Evolutionary conservation across 345 rosid species (phyloP).

Genomic region (Gossypium sturtianum): DNA sequence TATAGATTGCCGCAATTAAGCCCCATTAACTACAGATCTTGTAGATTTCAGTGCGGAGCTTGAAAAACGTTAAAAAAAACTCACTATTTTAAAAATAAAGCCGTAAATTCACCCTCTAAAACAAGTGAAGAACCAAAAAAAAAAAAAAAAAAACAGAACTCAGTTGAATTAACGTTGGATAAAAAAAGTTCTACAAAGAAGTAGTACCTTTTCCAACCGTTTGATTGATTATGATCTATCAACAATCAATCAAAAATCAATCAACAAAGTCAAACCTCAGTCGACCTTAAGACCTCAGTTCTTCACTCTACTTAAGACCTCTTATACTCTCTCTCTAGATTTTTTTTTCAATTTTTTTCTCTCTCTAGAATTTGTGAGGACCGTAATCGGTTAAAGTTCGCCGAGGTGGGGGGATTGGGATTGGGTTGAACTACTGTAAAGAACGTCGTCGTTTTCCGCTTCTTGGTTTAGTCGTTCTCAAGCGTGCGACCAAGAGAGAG

Average conservation of each 20-base stretch:
- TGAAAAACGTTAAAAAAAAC: background rate
- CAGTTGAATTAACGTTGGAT: conserved; percentile 1
- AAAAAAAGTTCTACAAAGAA: background rate
- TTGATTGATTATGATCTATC: background rate
- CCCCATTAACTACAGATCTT: conserved; percentile 1
- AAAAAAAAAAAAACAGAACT: background rate
- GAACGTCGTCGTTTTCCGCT: background rate
- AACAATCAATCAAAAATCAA: conserved; percentile 7
- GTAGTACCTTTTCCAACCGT: conserved; percentile 2
- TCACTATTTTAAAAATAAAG: background rate
- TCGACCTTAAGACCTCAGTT: background rate
- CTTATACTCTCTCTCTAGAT: background rate
- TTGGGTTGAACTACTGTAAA: background rate
- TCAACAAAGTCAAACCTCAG: conserved; percentile 13
- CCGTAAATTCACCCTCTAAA: conserved; percentile 2
- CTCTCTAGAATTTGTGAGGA: conserved; percentile 3
- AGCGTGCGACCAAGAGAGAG: conserved; percentile 5
- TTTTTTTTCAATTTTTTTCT: background rate
- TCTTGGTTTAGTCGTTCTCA: background rate
- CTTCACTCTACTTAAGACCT: background rate
- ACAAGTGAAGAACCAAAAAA: background rate
- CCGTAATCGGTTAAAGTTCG: background rate
- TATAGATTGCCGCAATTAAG: background rate
- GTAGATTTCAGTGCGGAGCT: background rate
- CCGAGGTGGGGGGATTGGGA: background rate